Base-by-base conservation (phyloP, 2,329 filamentous ascomycete species). In the Aspergillus japonicus region DNA sequence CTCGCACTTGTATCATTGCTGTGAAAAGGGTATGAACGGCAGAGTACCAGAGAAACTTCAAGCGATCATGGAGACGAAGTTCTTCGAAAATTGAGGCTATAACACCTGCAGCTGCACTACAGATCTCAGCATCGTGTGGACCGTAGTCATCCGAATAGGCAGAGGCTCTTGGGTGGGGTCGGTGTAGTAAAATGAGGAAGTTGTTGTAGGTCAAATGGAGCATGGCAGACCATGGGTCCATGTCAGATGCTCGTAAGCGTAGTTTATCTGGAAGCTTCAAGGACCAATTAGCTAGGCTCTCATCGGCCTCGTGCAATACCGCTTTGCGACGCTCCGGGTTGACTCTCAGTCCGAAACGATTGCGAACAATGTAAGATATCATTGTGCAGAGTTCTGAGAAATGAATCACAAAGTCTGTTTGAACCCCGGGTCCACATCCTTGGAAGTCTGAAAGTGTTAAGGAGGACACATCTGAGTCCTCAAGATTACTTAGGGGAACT, bases 381-480 rank as follows among this genome's bases (percentile, higher is more conserved):
- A 84, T 80, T 21, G 80, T 75, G 60, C 82, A 84, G 0, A 84
- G 74, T 42, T 78, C 77, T 2, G 80, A 78, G 52, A 82, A 81
- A 33, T 83, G 76, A 24, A 82, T 80, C 19, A 78, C 77, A 59
- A 75, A 80, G 24, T 80, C 77, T 11, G 72, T 64, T 64, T 78
- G 75, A 21, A 82, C 81, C 14, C 74, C 72, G 8, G 72, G 59
- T 2, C 80, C 78, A 59, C 78, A 80, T 12, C 78, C 80, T 62
- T 81, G 74, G 55, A 84, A 83, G 68, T 84, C 77, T 2, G 73
- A 73, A 11, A 68, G 67, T 4, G 75, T 75, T 33, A 83, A 73
- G 21, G 75, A 73, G 14, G 77, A 76, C 2, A 82, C 79, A 66
- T 84, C 82, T 12, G 77, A 82, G 57, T 84, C 82, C 50, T 83